phyloP scores from a whole-genome alignment of 768 basidiomycete species.

The Suillus discolor region DNA sequence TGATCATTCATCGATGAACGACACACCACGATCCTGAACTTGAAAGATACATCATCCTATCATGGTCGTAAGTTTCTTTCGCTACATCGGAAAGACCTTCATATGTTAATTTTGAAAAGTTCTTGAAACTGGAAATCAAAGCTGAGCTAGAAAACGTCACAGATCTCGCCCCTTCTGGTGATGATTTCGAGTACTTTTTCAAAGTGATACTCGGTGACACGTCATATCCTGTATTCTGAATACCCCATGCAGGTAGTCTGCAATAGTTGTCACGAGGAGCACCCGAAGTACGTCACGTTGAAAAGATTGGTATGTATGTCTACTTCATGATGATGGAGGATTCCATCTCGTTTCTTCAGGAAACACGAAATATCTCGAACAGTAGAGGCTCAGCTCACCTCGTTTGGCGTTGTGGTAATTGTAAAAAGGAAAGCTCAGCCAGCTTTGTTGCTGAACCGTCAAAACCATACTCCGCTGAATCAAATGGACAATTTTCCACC shows the following conservation, averaged over 20 bases:
- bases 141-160: constrained; percentile 84
- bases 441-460: constrained; percentile 51
- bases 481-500: constrained; percentile 60
- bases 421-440: constrained; percentile 82
- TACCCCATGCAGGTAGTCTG: constrained; percentile 62
- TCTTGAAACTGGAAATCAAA: constrained; percentile 66
- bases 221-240: constrained; percentile 6
- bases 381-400: constrained; percentile 75
- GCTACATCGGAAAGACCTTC: neutral
- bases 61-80: constrained; percentile 54
- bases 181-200: constrained; percentile 82
- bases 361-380: constrained; percentile 54
- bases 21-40: neutral
- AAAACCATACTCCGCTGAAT: constrained; percentile 54
- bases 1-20: neutral
- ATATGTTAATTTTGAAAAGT: constrained; percentile 35
- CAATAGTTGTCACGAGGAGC: constrained; percentile 75
- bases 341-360: constrained; percentile 41
- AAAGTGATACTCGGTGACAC: constrained; percentile 43
- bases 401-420: constrained; percentile 78
- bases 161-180: constrained; percentile 60
- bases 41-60: constrained; percentile 5
- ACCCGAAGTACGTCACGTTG: constrained; percentile 70
- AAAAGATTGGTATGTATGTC: constrained; percentile 59
- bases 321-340: neutral